Percentiles rank a stretch among this genome's conserved stretches.
These are phyloP conservation scores for Hypholoma sublateritium DNA, from an alignment of 768 basidiomycete genomes.

Conservation along the genomic window DNA sequence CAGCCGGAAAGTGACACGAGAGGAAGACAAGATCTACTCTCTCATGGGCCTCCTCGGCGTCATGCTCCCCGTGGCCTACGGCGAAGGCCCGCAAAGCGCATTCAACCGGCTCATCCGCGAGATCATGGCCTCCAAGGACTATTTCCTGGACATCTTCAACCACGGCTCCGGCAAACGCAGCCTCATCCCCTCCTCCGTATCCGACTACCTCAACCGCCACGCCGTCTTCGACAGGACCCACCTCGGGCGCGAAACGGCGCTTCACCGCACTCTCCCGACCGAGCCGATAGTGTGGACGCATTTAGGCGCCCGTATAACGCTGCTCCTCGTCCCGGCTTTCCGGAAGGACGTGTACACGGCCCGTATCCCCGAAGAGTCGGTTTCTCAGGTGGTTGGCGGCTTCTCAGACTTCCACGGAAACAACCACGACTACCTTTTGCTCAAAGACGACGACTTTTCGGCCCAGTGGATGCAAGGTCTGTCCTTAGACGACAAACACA, in stretches of 20 bases:
- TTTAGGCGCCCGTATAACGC: not conserved
- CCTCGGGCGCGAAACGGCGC: not conserved
- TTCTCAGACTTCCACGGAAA: not conserved
- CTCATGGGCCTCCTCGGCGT: slow-evolving; percentile 12
- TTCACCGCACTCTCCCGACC: not conserved
- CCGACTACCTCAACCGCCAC: not conserved
- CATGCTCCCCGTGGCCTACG: slow-evolving; percentile 12
- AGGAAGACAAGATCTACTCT: slow-evolving; percentile 10
- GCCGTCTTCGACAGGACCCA: not conserved
- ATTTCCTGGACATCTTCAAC: not conserved
- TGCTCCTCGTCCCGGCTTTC: not conserved
- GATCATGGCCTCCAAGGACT: not conserved
- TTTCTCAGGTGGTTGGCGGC: not conserved
- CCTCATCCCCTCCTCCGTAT: not conserved
- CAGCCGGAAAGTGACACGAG: slow-evolving; percentile 2
- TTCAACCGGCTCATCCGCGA: slow-evolving; percentile 12
- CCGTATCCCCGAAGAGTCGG: not conserved
- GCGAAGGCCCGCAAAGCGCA: slow-evolving; percentile 10
- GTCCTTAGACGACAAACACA: not conserved
- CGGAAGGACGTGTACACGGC: not conserved
- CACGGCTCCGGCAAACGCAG: not conserved
- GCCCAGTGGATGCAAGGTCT: not conserved
- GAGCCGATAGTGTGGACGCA: not conserved
- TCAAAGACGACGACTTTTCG: not conserved
- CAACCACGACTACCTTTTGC: not conserved